Conservation (phyloP, 2,329 filamentous ascomycete genomes). For the Davidsoniella neocaledoniae region DNA sequence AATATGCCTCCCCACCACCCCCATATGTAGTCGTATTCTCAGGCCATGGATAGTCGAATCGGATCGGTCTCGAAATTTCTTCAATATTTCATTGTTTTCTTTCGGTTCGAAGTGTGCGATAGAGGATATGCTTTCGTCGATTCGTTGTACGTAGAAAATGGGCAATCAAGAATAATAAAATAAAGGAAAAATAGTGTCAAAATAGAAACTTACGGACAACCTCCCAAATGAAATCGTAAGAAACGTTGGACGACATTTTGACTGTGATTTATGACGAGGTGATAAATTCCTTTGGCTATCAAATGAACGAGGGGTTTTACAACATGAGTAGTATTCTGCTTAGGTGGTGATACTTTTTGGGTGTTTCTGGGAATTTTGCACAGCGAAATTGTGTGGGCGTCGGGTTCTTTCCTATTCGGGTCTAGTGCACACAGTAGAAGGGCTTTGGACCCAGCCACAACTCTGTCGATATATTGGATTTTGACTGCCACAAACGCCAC, state of each 20-base stretch:
- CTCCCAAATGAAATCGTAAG: conserved; percentile 87
- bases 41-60: background rate
- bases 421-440: conserved; percentile 12
- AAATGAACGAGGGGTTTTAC: conserved; percentile 8
- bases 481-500: no score
- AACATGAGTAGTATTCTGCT: conserved; percentile 5
- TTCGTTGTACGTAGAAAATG: no score
- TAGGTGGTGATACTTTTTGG: conserved; percentile 11
- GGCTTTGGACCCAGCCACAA: conserved; percentile 10
- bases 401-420: conserved; percentile 7
- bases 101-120: no score
- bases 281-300: conserved; percentile 10
- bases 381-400: conserved; percentile 12
- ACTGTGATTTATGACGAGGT: conserved; percentile 16
- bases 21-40: no score
- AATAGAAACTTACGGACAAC: conserved; percentile 62
- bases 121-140: no score
- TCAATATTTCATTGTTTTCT: background rate
- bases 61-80: background rate
- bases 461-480: background rate
- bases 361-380: conserved; percentile 10
- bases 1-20: no score
- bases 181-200: background rate
- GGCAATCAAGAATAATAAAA: background rate
- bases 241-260: conserved; percentile 54